Percentiles rank a stretch among this genome's conserved stretches.
Conservation (phyloP, 1,139 yeast species). For the Debaryomyces sp. region DNA sequence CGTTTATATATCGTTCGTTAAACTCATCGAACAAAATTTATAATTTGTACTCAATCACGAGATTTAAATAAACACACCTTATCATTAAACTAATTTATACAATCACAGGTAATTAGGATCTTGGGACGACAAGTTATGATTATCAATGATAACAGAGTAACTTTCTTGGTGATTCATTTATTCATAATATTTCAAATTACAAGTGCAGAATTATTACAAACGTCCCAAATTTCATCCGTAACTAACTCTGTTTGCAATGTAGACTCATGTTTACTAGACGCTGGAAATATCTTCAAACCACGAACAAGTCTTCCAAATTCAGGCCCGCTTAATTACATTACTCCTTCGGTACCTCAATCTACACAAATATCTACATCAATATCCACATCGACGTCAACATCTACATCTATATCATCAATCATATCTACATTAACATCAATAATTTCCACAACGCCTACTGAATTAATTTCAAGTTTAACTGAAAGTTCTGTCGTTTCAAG, state of each 20-base stretch:
- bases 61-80: background rate
- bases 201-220: background rate
- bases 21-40: slow-evolving; percentile 7
- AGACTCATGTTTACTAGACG: background rate
- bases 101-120: background rate
- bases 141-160: background rate
- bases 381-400: background rate
- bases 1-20: background rate
- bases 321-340: background rate
- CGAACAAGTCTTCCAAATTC: background rate
- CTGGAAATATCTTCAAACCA: background rate
- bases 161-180: background rate
- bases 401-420: background rate
- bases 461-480: background rate
- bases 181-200: background rate
- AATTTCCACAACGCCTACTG: background rate
- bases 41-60: slow-evolving; percentile 3
- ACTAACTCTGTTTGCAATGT: background rate
- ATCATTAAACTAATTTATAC: background rate
- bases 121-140: slow-evolving; percentile 1
- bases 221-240: background rate
- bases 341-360: background rate
- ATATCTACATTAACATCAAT: background rate
- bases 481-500: background rate
- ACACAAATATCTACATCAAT: background rate